Percentiles rank a stretch among this genome's conserved stretches.
These are phyloP conservation scores for Colletotrichum spinosum DNA, from an alignment of 2,329 filamentous ascomycete species.

Conservation along the genomic window DNA sequence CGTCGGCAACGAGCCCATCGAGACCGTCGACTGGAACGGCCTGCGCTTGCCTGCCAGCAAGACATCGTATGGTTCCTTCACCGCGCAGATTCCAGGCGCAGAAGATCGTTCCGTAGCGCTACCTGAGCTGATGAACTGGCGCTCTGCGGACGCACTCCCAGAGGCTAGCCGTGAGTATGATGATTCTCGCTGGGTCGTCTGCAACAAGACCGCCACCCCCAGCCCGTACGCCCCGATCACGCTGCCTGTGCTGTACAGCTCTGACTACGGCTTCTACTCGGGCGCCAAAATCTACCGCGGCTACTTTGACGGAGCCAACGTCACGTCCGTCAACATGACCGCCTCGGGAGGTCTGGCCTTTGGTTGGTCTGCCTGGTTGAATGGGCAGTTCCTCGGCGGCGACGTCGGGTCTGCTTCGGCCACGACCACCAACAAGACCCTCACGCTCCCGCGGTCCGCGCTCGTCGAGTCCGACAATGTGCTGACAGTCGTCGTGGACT, in stretches of 20 bases:
- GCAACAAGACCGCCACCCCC: constrained; percentile 67
- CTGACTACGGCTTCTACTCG: constrained; percentile 81
- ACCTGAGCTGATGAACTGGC: constrained; percentile 73
- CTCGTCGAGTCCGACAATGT: constrained; percentile 65
- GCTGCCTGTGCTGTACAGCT: constrained; percentile 75
- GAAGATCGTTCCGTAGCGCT: constrained; percentile 57
- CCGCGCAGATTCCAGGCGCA: constrained; percentile 59
- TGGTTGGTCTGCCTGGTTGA: constrained; percentile 76
- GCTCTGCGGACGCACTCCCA: constrained; percentile 76
- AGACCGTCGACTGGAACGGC: constrained; percentile 72
- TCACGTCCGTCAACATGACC: constrained; percentile 68
- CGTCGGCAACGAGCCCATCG: constrained; percentile 56
- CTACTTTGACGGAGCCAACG: constrained; percentile 72
- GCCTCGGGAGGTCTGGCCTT: constrained; percentile 77
- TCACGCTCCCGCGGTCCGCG: constrained; percentile 59
- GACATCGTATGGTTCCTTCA: constrained; percentile 57
- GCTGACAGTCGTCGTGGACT: constrained; percentile 78
- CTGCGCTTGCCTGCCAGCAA: constrained; percentile 49
- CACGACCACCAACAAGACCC: constrained; percentile 59
- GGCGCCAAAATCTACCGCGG: constrained; percentile 78
- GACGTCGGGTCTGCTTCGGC: constrained; percentile 65
- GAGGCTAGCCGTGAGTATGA: constrained; percentile 74
- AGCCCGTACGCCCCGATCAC: constrained; percentile 68
- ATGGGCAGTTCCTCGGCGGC: constrained; percentile 72
- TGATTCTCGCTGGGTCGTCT: constrained; percentile 74